A percentile compares a stretch with the other conserved stretches of the same genome.
These are phyloP conservation scores for Kluyveromyces sp. DNA, from an alignment of 1,139 yeast species.

Conservation along the genomic window DNA sequence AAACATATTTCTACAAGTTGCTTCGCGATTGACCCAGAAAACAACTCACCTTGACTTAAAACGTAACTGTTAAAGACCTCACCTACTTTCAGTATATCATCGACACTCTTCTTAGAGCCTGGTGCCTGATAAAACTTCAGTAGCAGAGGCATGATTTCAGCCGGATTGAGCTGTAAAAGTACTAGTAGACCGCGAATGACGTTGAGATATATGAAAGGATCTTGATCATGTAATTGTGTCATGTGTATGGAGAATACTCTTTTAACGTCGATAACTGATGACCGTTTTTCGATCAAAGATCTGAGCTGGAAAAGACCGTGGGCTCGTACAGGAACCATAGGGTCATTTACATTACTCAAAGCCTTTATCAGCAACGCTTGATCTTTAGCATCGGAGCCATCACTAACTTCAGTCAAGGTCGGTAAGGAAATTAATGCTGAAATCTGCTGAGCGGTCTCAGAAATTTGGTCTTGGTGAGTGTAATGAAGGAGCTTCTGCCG, in stretches of 20 bases:
- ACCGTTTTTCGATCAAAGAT: constrained; percentile 45
- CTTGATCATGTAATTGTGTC: constrained; percentile 63
- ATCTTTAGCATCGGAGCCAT: constrained; percentile 28
- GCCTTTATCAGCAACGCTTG: constrained; percentile 44
- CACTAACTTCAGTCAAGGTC: constrained; percentile 6
- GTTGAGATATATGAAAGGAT: constrained; percentile 80
- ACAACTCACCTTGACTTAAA: constrained; percentile 42
- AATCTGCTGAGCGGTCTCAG: constrained; percentile 10
- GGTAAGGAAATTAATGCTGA: constrained; percentile 10
- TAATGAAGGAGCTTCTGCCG: constrained; percentile 8
- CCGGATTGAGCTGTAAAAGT: constrained; percentile 43
- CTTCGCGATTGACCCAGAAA: constrained; percentile 38
- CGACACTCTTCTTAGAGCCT: constrained; percentile 37
- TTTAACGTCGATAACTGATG: constrained; percentile 45
- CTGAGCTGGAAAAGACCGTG: constrained; percentile 71
- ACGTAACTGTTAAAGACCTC: constrained; percentile 67
- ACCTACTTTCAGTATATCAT: constrained; percentile 67
- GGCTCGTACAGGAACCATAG: constrained; percentile 76
- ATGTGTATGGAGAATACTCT: constrained; percentile 57
- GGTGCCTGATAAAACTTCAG: constrained; percentile 36
- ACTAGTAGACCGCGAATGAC: constrained; percentile 71
- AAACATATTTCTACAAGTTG: constrained; percentile 33
- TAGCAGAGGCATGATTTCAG: constrained; percentile 37
- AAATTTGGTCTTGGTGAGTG: constrained; percentile 14
- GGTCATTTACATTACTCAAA: constrained; percentile 62